Conservation (phyloP, 768 basidiomycete genomes). For the Pulveroboletus sp. region DNA sequence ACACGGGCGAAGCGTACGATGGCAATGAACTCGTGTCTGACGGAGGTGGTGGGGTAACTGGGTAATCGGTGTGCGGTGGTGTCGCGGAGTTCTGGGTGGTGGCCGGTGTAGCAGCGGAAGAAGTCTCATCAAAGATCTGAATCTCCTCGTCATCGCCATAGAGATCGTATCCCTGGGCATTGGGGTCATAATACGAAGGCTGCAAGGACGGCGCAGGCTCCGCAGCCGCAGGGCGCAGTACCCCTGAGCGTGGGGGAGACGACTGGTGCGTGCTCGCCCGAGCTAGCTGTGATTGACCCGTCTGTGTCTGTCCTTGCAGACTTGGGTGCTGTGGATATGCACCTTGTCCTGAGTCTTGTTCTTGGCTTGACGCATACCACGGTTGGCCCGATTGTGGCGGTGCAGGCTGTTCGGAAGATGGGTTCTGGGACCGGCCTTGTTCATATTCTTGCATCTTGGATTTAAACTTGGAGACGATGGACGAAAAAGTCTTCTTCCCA, state of each 20-base stretch:
- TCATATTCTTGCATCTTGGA: conserved; percentile 83
- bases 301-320: neutral
- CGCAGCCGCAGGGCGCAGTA: neutral
- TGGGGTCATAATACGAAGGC: conserved; percentile 35
- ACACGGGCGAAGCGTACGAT: conserved; percentile 3
- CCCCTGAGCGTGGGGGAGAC: conserved; percentile 13
- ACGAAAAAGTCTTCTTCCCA: conserved; percentile 75
- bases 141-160: conserved; percentile 17
- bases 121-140: conserved; percentile 6
- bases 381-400: neutral
- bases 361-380: neutral
- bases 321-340: conserved; percentile 1
- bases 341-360: conserved; percentile 1
- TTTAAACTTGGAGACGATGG: conserved; percentile 69
- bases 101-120: neutral
- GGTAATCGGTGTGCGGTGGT: neutral
- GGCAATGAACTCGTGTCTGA: conserved; percentile 3
- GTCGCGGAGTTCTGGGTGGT: neutral
- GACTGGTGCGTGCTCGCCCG: conserved; percentile 7
- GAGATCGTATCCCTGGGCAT: conserved; percentile 27
- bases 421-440: conserved; percentile 31
- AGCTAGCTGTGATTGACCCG: conserved; percentile 5
- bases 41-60: neutral
- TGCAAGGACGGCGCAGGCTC: conserved; percentile 7
- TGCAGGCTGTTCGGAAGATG: neutral